These are phyloP conservation scores for Fusarium brachygibbosum DNA, from an alignment of 2,329 filamentous ascomycete species.

Conservation along the genomic window DNA sequence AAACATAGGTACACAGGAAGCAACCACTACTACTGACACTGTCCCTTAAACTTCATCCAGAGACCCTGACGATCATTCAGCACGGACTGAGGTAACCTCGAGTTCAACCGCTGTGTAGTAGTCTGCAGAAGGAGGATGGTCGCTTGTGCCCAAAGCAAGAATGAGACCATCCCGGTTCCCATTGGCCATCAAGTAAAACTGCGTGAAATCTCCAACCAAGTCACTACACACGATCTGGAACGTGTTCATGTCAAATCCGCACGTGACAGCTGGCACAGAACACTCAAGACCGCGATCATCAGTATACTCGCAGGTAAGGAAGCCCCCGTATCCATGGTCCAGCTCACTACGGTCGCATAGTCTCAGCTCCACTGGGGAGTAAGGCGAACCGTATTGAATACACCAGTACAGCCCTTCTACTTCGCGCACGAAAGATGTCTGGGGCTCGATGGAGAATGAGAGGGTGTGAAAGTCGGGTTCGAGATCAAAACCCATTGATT, in stretches of 20 bases:
- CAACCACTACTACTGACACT: neutral
- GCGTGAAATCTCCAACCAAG: too few relatives aligned
- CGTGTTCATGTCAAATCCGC: too few relatives aligned
- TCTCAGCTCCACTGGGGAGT: rapidly evolving
- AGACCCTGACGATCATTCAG: neutral
- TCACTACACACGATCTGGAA: too few relatives aligned
- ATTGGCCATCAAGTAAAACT: too few relatives aligned
- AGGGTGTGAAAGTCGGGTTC: neutral
- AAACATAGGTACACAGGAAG: too few relatives aligned
- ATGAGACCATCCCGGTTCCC: too few relatives aligned
- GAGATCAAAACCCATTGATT: neutral
- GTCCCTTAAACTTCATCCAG: rapidly evolving
- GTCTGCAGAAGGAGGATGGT: neutral
- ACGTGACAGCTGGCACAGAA: too few relatives aligned
- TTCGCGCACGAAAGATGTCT: neutral
- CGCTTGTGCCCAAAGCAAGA: neutral
- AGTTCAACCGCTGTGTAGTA: neutral
- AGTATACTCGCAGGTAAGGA: too few relatives aligned
- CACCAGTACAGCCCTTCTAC: neutral
- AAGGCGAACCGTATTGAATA: neutral
- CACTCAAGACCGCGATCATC: too few relatives aligned
- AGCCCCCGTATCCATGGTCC: too few relatives aligned
- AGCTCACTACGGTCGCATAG: neutral
- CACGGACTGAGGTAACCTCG: neutral
- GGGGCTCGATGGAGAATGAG: neutral